phyloP scores from a whole-genome alignment of 2,329 filamentous ascomycete species.

The Tolypocladium nubicola region DNA sequence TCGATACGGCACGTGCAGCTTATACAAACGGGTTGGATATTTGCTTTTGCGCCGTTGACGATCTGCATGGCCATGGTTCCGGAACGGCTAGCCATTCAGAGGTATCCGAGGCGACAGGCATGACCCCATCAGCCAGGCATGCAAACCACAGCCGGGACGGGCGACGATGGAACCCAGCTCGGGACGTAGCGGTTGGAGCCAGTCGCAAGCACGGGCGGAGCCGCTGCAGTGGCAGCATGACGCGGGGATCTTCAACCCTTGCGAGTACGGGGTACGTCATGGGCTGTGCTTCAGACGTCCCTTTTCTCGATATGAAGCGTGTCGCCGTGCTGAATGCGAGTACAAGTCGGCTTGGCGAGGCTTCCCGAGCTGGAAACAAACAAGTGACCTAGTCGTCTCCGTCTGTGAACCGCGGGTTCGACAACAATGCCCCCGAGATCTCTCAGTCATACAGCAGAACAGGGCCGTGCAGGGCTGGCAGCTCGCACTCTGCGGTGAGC shows the following conservation, averaged over 20 bases:
- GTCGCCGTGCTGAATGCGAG: background rate
- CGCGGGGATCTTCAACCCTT: background rate
- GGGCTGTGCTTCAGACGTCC: background rate
- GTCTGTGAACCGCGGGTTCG: background rate
- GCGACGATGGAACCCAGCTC: background rate
- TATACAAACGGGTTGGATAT: background rate
- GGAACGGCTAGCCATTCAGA: background rate
- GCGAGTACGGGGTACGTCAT: background rate
- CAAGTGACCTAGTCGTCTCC: background rate
- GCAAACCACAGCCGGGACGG: background rate
- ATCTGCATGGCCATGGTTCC: background rate
- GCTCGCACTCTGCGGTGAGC: background rate
- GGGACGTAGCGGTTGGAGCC: background rate
- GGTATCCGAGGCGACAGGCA: background rate
- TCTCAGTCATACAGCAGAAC: background rate
- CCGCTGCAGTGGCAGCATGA: background rate
- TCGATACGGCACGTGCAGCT: background rate
- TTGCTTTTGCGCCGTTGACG: background rate
- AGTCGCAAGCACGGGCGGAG: background rate
- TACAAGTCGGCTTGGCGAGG: background rate
- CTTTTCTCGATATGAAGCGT: background rate
- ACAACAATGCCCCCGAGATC: background rate
- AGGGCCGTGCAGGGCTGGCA: background rate
- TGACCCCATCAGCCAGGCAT: background rate
- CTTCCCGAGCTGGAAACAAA: background rate